phyloP scores from a whole-genome alignment of 176 grass and related monocot genomes.

The Musa itinerans region DNA sequence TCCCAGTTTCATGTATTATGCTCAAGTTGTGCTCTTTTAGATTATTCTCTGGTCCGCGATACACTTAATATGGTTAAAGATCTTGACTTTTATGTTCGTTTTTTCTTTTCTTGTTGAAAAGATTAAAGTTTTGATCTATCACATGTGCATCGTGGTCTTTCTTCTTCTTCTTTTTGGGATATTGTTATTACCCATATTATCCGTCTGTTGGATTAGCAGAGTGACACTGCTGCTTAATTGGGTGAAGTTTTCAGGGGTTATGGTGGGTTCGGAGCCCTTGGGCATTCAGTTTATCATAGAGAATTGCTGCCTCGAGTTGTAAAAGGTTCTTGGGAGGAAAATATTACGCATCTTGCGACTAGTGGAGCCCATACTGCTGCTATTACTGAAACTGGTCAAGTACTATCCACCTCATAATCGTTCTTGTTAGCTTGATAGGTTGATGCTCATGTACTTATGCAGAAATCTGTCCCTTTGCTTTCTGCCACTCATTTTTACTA shows the following conservation, averaged over 20 bases:
- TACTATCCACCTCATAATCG: neutral
- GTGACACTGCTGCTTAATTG: slow-evolving; percentile 59
- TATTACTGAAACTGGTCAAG: slow-evolving; percentile 50
- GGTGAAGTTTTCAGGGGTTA: slow-evolving; percentile 95
- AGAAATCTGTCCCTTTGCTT: neutral
- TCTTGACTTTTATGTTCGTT: neutral
- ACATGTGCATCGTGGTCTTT: neutral
- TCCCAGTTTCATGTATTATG: neutral
- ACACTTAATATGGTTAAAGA: neutral
- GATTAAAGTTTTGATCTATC: neutral
- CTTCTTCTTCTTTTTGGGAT: neutral
- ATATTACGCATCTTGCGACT: slow-evolving; percentile 72
- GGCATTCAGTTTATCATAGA: slow-evolving; percentile 81
- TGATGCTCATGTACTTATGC: too few species aligned
- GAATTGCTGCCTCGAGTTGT: slow-evolving; percentile 69
- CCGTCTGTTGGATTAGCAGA: slow-evolving; percentile 10
- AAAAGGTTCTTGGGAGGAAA: slow-evolving; percentile 60
- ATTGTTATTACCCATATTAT: neutral
- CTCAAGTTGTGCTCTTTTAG: neutral
- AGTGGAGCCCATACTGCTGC: slow-evolving; percentile 86
- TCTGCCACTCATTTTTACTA: neutral
- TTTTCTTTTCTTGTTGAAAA: neutral
- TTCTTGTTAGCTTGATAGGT: neutral
- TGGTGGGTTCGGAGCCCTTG: slow-evolving; percentile 96
- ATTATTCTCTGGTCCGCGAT: neutral